These are phyloP conservation scores for Fusarium annulatum DNA, from an alignment of 2,329 filamentous ascomycete species.

Conservation along the genomic window DNA sequence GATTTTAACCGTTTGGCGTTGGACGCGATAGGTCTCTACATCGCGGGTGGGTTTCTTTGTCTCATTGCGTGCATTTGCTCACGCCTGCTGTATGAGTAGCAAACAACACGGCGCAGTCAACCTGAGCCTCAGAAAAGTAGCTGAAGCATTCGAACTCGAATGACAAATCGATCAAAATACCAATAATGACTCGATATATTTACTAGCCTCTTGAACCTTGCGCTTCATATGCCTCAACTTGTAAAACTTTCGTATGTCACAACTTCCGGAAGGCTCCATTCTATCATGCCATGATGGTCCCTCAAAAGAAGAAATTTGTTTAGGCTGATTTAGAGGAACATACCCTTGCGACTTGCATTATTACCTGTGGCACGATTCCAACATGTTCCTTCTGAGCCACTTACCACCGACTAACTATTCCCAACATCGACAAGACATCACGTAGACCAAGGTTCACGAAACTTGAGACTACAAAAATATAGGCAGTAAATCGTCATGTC, in stretches of 20 bases:
- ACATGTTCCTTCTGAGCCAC: background rate
- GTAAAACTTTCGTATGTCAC: background rate
- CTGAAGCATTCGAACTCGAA: conserved; percentile 13
- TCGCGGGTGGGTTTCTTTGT: conserved; percentile 12
- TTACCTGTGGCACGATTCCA: background rate
- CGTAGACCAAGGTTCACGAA: background rate
- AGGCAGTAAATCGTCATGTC: conserved; percentile 36
- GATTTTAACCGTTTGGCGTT: conserved; percentile 21
- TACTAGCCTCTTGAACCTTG: background rate
- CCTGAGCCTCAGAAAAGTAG: conserved; percentile 11
- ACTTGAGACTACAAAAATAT: background rate
- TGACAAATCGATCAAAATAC: conserved; percentile 1
- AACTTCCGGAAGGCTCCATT: background rate
- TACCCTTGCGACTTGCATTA: background rate
- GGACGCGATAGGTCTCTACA: conserved; percentile 7
- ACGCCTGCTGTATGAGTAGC: conserved; percentile 25
- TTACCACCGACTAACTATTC: background rate
- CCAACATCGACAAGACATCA: background rate
- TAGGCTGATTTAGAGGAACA: background rate
- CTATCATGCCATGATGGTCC: background rate
- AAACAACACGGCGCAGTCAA: conserved; percentile 18
- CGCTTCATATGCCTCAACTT: background rate
- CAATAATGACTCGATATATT: conserved; percentile 4
- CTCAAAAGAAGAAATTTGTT: background rate
- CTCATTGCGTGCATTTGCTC: conserved; percentile 11